Percentiles rank a stretch among this genome's conserved stretches.
These are phyloP conservation scores for Stentor coeruleus DNA, from an alignment of 73 alveolate species.

Conservation along the genomic window DNA sequence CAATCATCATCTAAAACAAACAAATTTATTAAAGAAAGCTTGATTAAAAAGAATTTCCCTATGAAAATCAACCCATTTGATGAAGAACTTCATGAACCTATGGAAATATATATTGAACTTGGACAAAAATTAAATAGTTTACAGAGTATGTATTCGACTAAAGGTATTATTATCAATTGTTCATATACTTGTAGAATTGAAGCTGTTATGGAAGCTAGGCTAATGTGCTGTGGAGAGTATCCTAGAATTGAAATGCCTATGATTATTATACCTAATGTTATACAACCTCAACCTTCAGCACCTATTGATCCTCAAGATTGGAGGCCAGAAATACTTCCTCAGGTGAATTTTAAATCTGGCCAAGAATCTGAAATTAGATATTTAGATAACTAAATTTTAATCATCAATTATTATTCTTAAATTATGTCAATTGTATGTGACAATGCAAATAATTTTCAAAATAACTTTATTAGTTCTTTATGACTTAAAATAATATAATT, in stretches of 20 bases:
- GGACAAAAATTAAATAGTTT: neutral
- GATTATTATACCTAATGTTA: neutral
- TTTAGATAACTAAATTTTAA: too few species aligned
- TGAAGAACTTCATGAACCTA: neutral
- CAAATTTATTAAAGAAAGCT: neutral
- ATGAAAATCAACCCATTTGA: neutral
- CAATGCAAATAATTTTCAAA: too few species aligned
- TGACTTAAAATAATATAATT: too few species aligned
- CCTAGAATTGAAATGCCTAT: neutral
- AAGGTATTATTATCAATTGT: neutral
- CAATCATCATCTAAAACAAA: neutral
- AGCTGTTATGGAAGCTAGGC: conserved; percentile 2
- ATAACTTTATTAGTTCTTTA: too few species aligned
- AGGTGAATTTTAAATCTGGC: too few species aligned
- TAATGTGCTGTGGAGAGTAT: conserved; percentile 9
- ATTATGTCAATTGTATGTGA: too few species aligned
- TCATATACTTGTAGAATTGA: neutral
- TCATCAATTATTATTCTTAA: too few species aligned
- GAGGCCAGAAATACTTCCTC: too few species aligned
- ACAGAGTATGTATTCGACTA: neutral
- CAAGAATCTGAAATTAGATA: too few species aligned
- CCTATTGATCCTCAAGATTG: neutral
- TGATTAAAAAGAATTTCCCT: neutral
- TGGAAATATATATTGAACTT: neutral
- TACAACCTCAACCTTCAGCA: neutral